Percentiles rank a stretch among this genome's conserved stretches.
Evolutionary conservation across 2,329 filamentous ascomycete species (phyloP).

Genomic region (Xylaria sp.): DNA sequence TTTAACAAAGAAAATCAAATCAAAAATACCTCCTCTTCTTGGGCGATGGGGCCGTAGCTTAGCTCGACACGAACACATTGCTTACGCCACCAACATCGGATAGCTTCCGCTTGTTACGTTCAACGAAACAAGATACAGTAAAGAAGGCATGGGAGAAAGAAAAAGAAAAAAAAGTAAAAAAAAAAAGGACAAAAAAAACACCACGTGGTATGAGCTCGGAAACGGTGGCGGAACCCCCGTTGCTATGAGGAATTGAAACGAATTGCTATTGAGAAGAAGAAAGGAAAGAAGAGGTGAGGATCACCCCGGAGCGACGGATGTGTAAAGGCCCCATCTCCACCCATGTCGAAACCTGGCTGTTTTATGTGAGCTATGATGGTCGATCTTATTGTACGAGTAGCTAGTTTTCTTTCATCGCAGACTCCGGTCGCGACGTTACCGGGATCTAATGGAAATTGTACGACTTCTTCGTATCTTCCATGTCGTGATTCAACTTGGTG

Average conservation of each 20-base stretch:
- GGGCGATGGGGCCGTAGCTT: background rate
- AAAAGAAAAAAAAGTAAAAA: background rate
- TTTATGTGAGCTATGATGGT: background rate
- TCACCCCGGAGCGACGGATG: background rate
- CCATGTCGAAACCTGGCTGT: no score
- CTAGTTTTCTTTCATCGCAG: background rate
- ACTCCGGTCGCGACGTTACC: background rate
- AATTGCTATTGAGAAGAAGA: background rate
- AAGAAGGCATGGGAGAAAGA: conserved; percentile 12
- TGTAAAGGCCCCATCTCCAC: no score
- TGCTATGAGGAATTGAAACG: conserved; percentile 7
- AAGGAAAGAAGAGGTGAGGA: background rate
- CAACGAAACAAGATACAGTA: conserved; percentile 13
- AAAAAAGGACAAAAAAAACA: background rate
- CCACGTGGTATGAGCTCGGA: conserved; percentile 11
- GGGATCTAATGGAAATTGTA: background rate
- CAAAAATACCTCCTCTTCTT: background rate
- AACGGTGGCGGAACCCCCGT: conserved; percentile 2
- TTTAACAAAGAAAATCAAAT: conserved; percentile 3
- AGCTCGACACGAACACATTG: background rate
- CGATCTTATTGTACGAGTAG: background rate
- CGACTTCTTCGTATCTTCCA: background rate
- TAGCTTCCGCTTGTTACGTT: conserved; percentile 16
- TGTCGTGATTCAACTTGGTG: no score
- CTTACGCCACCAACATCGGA: conserved; percentile 6